Evolutionary conservation across 1,284 basidiomycete genomes (phyloP).

Genomic region (Ceratorhiza oryzae-sativae): DNA sequence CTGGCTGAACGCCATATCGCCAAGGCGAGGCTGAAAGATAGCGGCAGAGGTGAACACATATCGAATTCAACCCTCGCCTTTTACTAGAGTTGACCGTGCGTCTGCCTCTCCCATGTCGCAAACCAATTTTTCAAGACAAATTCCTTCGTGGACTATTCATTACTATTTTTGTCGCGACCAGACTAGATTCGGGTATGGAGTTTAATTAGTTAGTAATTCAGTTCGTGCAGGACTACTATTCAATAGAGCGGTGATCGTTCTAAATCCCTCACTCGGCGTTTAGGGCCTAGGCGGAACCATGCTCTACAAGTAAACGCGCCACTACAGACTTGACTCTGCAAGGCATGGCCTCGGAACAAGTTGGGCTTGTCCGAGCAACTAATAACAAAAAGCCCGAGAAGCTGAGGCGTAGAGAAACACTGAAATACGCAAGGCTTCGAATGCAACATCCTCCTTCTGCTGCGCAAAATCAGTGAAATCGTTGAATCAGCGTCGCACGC

Average conservation of each 20-base stretch:
- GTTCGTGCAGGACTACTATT: no score
- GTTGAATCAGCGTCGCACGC: neutral
- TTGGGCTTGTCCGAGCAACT: neutral
- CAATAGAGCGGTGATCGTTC: no score
- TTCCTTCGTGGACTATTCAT: neutral
- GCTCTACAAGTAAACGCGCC: no score
- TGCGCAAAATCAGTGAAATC: neutral
- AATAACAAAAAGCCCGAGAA: neutral
- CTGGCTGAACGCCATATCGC: neutral
- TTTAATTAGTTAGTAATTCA: no score
- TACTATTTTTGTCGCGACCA: neutral
- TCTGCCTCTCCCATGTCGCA: neutral
- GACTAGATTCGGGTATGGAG: no score
- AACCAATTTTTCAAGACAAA: neutral
- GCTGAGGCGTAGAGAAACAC: neutral
- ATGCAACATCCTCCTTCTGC: neutral
- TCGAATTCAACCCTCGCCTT: neutral
- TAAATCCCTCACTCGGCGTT: no score
- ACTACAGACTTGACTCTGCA: neutral
- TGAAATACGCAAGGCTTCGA: neutral
- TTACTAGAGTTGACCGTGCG: constrained; percentile 10
- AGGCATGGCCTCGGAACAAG: neutral
- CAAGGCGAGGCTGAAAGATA: neutral
- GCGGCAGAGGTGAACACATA: constrained; percentile 6
- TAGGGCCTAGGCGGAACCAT: no score